phyloP scores from a whole-genome alignment of 164 flowering plant species.

The Chimonanthus salicifolius region DNA sequence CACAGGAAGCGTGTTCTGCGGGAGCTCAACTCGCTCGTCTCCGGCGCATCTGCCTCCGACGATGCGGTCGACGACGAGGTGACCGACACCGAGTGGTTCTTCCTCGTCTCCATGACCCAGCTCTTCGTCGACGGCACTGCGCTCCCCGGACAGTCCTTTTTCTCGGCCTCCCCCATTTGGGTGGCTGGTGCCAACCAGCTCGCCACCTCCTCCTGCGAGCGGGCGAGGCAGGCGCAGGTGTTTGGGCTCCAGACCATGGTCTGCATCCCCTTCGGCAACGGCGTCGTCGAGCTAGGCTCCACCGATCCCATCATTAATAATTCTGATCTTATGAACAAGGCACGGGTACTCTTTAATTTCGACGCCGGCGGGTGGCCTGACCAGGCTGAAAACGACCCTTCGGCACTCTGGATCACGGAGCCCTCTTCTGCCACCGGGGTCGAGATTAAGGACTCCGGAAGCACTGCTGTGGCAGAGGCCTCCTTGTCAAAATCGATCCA shows the following conservation, averaged over 20 bases:
- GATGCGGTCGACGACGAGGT: conserved; percentile 78
- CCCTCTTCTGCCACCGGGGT: conserved; percentile 23
- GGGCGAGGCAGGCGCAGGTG: conserved; percentile 63
- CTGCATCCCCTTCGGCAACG: conserved; percentile 60
- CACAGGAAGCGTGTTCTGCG: conserved; percentile 70
- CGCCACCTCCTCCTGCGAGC: conserved; percentile 44
- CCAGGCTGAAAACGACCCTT: conserved; percentile 59
- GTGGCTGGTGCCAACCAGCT: conserved; percentile 54
- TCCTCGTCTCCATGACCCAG: conserved; percentile 82
- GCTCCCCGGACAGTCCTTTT: conserved; percentile 74
- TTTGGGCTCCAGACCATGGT: conserved; percentile 85
- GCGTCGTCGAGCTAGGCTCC: conserved; percentile 87
- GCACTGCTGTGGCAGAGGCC: background rate
- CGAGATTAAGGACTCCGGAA: conserved; percentile 31
- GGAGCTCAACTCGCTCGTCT: conserved; percentile 69
- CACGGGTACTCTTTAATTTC: conserved; percentile 58
- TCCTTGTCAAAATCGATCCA: conserved; percentile 26
- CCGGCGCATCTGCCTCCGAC: conserved; percentile 35
- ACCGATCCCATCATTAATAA: conserved; percentile 56
- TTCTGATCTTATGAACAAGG: conserved; percentile 72
- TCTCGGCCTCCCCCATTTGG: conserved; percentile 46
- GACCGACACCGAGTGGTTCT: conserved; percentile 96
- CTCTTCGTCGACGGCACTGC: conserved; percentile 56
- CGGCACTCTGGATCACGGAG: conserved; percentile 61
- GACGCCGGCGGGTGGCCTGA: conserved; percentile 28